Conservation (phyloP, 202 grass and related monocot species). For the Digitaria exilis region DNA sequence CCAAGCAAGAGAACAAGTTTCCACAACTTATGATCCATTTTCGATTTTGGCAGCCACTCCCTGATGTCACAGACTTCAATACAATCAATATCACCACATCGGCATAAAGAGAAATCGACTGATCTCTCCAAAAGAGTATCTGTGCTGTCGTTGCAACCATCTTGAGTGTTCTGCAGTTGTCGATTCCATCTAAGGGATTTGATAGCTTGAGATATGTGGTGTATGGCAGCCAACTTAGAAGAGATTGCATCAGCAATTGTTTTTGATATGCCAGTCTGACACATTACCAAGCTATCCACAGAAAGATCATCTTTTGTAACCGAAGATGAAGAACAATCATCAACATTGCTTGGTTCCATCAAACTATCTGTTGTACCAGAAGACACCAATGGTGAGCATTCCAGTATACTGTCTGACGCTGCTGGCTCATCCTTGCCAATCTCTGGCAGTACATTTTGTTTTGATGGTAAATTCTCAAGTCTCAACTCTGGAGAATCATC, state of each 20-base stretch:
- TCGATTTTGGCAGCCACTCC: slow-evolving; percentile 94
- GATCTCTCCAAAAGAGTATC: slow-evolving; percentile 61
- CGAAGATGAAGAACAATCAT: slow-evolving; percentile 47
- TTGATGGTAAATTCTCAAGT: slow-evolving; percentile 61
- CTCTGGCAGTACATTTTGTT: slow-evolving; percentile 48
- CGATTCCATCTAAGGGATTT: slow-evolving; percentile 97
- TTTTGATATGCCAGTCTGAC: slow-evolving; percentile 55
- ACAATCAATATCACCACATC: slow-evolving; percentile 93
- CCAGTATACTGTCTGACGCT: slow-evolving; percentile 33
- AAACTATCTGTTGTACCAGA: slow-evolving; percentile 28
- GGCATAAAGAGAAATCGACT: slow-evolving; percentile 76
- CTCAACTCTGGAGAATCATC: slow-evolving; percentile 71
- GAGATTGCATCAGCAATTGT: slow-evolving; percentile 85
- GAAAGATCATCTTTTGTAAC: slow-evolving; percentile 41
- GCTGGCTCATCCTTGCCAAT: slow-evolving; percentile 34
- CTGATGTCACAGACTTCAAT: slow-evolving; percentile 96
- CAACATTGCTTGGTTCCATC: slow-evolving; percentile 29
- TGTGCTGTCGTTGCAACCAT: slow-evolving; percentile 41
- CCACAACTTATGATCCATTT: slow-evolving; percentile 98
- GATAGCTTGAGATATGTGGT: slow-evolving; percentile 95
- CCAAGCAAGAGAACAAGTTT: slow-evolving; percentile 98
- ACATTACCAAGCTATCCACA: slow-evolving; percentile 64
- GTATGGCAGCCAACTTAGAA: slow-evolving; percentile 96
- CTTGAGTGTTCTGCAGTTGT: slow-evolving; percentile 73
- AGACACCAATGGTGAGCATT: slow-evolving; percentile 40